Conservation (phyloP, 495 filamentous ascomycete genomes). For the Bombardia bombarda region DNA sequence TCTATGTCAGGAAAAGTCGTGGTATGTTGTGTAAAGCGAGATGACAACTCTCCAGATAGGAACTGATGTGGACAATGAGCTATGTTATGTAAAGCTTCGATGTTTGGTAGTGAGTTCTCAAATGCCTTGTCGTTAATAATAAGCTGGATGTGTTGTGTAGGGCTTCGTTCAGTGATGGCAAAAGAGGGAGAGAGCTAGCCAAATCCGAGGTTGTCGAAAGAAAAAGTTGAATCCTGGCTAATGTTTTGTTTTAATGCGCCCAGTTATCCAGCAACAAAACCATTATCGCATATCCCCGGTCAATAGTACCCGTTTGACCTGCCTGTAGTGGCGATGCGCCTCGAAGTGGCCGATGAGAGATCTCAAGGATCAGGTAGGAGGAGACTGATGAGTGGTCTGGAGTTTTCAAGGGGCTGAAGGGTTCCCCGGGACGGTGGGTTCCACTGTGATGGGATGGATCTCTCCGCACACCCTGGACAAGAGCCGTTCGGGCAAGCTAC, state of each 20-base stretch:
- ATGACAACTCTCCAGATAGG: no score
- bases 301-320: conserved; percentile 13
- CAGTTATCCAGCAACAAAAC: conserved; percentile 6
- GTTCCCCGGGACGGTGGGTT: conserved; percentile 1
- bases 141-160: conserved; percentile 3
- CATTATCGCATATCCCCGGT: conserved; percentile 12
- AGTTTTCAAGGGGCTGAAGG: conserved; percentile 2
- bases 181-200: conserved; percentile 2
- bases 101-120: no score
- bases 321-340: conserved; percentile 6
- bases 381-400: not conserved
- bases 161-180: conserved; percentile 2
- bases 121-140: no score
- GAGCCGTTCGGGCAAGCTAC: conserved; percentile 10
- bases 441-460: conserved; percentile 11
- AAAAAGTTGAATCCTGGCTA: conserved; percentile 8
- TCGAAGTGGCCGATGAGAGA: conserved; percentile 4
- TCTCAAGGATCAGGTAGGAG: conserved; percentile 4
- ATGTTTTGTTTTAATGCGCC: conserved; percentile 8
- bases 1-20: no score
- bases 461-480: conserved; percentile 13
- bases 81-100: no score
- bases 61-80: no score
- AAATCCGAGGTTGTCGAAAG: not conserved
- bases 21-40: no score